Percentiles rank a stretch among this genome's conserved stretches.
phyloP scores from a whole-genome alignment of 129 eudicot genomes.

The Ambrosia trifida region DNA sequence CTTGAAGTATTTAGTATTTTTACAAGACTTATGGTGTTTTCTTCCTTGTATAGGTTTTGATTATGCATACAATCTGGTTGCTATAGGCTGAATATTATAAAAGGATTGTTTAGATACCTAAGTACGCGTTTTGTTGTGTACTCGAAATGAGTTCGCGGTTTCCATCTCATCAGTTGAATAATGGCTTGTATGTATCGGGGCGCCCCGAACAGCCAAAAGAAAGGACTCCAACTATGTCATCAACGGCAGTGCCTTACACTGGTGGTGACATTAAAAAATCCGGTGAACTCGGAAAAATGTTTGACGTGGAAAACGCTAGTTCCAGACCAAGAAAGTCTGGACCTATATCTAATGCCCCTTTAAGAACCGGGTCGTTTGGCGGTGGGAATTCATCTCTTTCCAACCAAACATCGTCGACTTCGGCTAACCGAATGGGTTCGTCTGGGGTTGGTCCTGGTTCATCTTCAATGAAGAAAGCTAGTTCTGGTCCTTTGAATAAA shows the following conservation, averaged over 20 bases:
- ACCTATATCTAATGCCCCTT: constrained; percentile 59
- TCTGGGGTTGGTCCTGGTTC: constrained; percentile 58
- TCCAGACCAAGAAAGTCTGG: constrained; percentile 73
- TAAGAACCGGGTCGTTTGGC: constrained; percentile 79
- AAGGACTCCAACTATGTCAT: constrained; percentile 77
- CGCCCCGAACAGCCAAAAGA: constrained; percentile 94
- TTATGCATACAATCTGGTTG: constrained; percentile 22
- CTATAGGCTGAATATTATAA: constrained; percentile 21
- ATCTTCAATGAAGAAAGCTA: constrained; percentile 70
- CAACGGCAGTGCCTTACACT: constrained; percentile 76
- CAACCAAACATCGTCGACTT: constrained; percentile 50
- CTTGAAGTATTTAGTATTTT: constrained; percentile 5
- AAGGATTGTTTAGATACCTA: constrained; percentile 10
- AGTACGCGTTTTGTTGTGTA: constrained; percentile 10
- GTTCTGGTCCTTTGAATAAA: constrained; percentile 83
- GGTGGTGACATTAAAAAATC: constrained; percentile 89
- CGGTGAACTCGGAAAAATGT: constrained; percentile 91
- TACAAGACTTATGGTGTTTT: constrained; percentile 2
- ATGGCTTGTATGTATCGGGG: constrained; percentile 82
- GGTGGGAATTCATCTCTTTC: constrained; percentile 57
- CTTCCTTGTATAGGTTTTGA: constrained; percentile 29
- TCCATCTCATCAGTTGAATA: constrained; percentile 80
- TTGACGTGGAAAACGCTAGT: constrained; percentile 64
- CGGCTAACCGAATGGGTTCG: constrained; percentile 41
- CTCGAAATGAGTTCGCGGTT: constrained; percentile 75